A percentile compares a stretch with the other conserved stretches of the same genome.
Evolutionary conservation across 495 filamentous ascomycete genomes (phyloP).

Genomic region (Parachaetomium inaequale): DNA sequence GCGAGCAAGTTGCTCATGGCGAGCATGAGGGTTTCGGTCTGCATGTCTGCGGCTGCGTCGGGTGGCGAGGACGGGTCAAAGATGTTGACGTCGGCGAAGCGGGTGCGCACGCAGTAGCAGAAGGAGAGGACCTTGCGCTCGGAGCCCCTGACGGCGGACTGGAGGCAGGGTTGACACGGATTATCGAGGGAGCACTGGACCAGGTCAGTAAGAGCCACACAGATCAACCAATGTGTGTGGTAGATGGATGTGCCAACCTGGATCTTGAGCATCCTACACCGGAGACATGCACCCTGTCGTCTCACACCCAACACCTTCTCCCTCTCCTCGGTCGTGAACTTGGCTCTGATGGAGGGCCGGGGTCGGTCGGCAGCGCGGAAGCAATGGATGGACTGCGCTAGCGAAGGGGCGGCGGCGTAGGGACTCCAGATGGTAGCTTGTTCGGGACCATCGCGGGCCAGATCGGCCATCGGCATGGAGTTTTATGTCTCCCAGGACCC

Average conservation of each 20-base stretch:
- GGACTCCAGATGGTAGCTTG: background rate
- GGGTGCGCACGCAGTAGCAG: conserved; percentile 29
- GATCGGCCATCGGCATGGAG: background rate
- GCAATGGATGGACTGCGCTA: conserved; percentile 24
- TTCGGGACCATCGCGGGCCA: background rate
- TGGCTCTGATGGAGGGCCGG: conserved; percentile 39
- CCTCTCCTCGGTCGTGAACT: conserved; percentile 55
- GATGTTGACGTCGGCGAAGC: conserved; percentile 33
- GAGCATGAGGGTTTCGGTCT: conserved; percentile 25
- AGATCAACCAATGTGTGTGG: background rate
- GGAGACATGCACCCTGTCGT: conserved; percentile 67
- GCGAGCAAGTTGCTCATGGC: conserved; percentile 29
- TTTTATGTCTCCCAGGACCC: background rate
- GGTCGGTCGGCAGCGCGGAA: conserved; percentile 10
- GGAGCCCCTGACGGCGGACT: conserved; percentile 25
- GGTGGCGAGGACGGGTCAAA: conserved; percentile 13
- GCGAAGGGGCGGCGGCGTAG: conserved; percentile 7
- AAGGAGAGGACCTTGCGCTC: conserved; percentile 28
- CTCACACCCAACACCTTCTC: conserved; percentile 65
- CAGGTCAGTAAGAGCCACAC: background rate
- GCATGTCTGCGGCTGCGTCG: conserved; percentile 20
- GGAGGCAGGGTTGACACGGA: conserved; percentile 27
- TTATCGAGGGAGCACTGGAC: conserved; percentile 29
- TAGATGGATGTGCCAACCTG: conserved; percentile 19
- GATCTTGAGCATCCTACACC: conserved; percentile 69